Evolutionary conservation across 2,329 filamentous ascomycete species (phyloP).

Genomic region (Mycosphaerella sp.): DNA sequence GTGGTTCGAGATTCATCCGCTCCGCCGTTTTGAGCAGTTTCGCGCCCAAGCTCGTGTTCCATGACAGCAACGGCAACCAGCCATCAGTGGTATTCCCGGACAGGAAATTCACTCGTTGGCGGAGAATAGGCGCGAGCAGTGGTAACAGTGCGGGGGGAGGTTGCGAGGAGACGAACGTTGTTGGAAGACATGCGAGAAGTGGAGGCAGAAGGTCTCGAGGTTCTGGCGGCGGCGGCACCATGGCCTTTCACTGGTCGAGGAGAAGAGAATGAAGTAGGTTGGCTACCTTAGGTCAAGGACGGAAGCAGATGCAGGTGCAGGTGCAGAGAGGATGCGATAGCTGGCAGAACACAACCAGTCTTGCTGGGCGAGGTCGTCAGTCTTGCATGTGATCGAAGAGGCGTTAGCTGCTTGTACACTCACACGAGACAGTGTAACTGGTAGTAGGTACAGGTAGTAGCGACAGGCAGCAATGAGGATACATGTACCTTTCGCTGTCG

Average conservation of each 20-base stretch:
- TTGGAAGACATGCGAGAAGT: constrained; percentile 57
- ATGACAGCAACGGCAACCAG: constrained; percentile 68
- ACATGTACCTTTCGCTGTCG: too few relatives aligned
- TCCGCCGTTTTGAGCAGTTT: constrained; percentile 57
- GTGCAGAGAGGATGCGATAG: background rate
- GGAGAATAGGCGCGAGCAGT: constrained; percentile 56
- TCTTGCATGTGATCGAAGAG: too few relatives aligned
- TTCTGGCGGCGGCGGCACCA: constrained; percentile 49
- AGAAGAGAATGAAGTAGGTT: background rate
- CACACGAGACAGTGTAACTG: too few relatives aligned
- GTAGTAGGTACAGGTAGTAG: too few relatives aligned
- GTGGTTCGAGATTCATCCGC: constrained; percentile 63
- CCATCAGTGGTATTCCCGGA: constrained; percentile 42
- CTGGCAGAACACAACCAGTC: too few relatives aligned
- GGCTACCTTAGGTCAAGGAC: background rate
- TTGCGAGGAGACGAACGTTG: constrained; percentile 52
- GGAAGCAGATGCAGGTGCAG: background rate
- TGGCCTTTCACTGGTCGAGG: constrained; percentile 35
- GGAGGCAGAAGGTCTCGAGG: constrained; percentile 54
- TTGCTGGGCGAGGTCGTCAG: too few relatives aligned
- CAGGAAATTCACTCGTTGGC: constrained; percentile 58
- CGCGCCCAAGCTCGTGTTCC: constrained; percentile 53
- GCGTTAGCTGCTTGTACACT: too few relatives aligned
- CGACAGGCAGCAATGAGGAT: too few relatives aligned
- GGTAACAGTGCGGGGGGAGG: constrained; percentile 56